Evolutionary conservation across 2,329 filamentous ascomycete species (phyloP).

Genomic region (Dothideomycetes sp.): DNA sequence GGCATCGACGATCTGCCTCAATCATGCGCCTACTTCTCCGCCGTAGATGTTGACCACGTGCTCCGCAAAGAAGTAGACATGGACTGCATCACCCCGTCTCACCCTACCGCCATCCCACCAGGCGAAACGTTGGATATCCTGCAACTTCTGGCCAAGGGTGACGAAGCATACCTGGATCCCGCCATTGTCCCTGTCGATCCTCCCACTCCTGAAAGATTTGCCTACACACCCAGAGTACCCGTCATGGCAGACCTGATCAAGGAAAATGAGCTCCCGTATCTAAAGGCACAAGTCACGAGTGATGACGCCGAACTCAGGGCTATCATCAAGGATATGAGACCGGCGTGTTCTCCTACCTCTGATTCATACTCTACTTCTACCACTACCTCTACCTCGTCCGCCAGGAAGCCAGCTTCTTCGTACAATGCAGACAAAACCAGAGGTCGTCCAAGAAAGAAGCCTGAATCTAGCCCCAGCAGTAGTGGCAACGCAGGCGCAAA

Average conservation of each 20-base stretch:
- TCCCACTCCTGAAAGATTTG: constrained; percentile 50
- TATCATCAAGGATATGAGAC: constrained; percentile 49
- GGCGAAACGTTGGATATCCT: constrained; percentile 81
- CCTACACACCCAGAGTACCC: constrained; percentile 59
- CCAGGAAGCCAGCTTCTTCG: background rate
- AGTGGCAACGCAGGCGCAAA: background rate
- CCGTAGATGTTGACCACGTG: constrained; percentile 88
- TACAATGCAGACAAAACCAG: background rate
- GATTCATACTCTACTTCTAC: background rate
- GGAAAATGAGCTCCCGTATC: constrained; percentile 47
- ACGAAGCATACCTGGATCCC: constrained; percentile 58
- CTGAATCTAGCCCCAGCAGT: background rate
- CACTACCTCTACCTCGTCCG: background rate
- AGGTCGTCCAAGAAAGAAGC: background rate
- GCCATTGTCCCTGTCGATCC: constrained; percentile 44
- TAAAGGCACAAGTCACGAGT: constrained; percentile 73
- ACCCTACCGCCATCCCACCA: constrained; percentile 63
- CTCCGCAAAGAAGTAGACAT: constrained; percentile 97
- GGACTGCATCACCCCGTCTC: constrained; percentile 88
- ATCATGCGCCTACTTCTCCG: constrained; percentile 88
- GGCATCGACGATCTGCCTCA: constrained; percentile 93
- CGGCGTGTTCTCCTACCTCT: background rate
- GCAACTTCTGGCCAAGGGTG: constrained; percentile 63
- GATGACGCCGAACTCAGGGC: constrained; percentile 63
- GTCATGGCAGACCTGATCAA: constrained; percentile 63